Percentiles rank a stretch among this genome's conserved stretches.
phyloP scores from a whole-genome alignment of 2,329 filamentous ascomycete genomes.

The Cercospora citrullina region DNA sequence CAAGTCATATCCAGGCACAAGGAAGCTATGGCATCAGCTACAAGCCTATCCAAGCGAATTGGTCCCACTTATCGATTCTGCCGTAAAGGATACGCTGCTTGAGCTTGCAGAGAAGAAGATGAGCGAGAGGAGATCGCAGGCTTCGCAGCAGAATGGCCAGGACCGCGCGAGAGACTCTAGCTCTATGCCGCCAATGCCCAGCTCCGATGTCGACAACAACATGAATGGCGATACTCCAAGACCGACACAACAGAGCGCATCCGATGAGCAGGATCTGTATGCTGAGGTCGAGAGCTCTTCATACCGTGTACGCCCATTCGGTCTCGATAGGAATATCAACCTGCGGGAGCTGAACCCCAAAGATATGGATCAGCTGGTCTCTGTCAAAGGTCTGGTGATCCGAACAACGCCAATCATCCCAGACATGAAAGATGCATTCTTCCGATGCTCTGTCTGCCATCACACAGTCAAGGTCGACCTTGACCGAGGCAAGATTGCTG shows the following conservation, averaged over 20 bases:
- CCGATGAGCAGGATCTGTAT: conserved; percentile 64
- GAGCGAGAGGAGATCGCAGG: conserved; percentile 57
- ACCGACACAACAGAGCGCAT: conserved; percentile 40
- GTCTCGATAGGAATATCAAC: conserved; percentile 82
- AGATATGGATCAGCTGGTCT: conserved; percentile 94
- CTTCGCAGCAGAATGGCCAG: conserved; percentile 31
- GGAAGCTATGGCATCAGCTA: conserved; percentile 93
- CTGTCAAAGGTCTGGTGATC: conserved; percentile 94
- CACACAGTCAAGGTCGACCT: conserved; percentile 88
- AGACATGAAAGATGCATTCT: conserved; percentile 98
- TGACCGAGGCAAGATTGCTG: conserved; percentile 92
- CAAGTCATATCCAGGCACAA: conserved; percentile 86
- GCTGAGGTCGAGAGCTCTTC: conserved; percentile 75
- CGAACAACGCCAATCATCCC: conserved; percentile 94
- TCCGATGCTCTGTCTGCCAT: conserved; percentile 90
- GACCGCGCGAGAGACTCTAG: conserved; percentile 53
- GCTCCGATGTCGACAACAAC: conserved; percentile 65
- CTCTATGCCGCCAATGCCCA: conserved; percentile 75
- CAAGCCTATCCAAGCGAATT: conserved; percentile 95
- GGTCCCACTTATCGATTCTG: conserved; percentile 93
- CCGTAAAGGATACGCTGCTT: conserved; percentile 88
- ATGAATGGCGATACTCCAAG: conserved; percentile 37
- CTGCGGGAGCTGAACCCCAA: conserved; percentile 91
- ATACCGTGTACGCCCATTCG: conserved; percentile 87
- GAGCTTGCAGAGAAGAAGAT: conserved; percentile 82